A percentile compares a stretch with the other conserved stretches of the same genome.
Conservation (phyloP, 768 basidiomycete species). For the Tephrocybe sp. region DNA sequence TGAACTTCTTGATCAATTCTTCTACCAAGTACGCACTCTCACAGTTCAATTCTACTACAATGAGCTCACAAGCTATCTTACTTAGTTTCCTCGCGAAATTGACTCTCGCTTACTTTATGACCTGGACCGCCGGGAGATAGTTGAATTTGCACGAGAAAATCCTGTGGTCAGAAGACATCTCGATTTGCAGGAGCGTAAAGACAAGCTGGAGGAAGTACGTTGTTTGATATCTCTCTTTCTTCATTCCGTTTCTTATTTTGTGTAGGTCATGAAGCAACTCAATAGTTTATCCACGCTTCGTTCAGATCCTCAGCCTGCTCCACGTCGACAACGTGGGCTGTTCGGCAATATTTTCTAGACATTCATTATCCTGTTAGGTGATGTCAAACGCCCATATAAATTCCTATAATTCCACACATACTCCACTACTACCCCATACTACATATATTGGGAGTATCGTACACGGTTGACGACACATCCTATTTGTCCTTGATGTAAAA, state of each 20-base stretch:
- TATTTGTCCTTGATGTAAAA: background rate
- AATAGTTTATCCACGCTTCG: slow-evolving; percentile 89
- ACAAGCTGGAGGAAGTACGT: slow-evolving; percentile 89
- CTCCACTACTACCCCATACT: slow-evolving; percentile 8
- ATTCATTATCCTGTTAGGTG: background rate
- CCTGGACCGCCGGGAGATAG: slow-evolving; percentile 86
- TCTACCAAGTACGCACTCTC: slow-evolving; percentile 82
- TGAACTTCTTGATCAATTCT: slow-evolving; percentile 96
- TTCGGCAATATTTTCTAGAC: slow-evolving; percentile 72
- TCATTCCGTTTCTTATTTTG: background rate
- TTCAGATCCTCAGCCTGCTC: slow-evolving; percentile 71
- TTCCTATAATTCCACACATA: slow-evolving; percentile 4
- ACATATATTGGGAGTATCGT: slow-evolving; percentile 8
- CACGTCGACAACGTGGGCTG: slow-evolving; percentile 73
- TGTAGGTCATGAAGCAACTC: slow-evolving; percentile 91
- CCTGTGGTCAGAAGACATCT: slow-evolving; percentile 84
- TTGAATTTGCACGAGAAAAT: slow-evolving; percentile 94
- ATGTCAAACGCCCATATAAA: slow-evolving; percentile 6
- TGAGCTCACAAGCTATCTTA: background rate
- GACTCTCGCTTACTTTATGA: slow-evolving; percentile 92
- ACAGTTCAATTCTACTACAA: background rate
- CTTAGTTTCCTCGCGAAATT: slow-evolving; percentile 94
- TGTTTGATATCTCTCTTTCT: slow-evolving; percentile 1
- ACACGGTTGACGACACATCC: slow-evolving; percentile 1
- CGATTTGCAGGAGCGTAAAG: slow-evolving; percentile 94